A percentile compares a stretch with the other conserved stretches of the same genome.
Evolutionary conservation across 2,329 filamentous ascomycete genomes (phyloP).

Genomic region (Penicillium hesseltinei): DNA sequence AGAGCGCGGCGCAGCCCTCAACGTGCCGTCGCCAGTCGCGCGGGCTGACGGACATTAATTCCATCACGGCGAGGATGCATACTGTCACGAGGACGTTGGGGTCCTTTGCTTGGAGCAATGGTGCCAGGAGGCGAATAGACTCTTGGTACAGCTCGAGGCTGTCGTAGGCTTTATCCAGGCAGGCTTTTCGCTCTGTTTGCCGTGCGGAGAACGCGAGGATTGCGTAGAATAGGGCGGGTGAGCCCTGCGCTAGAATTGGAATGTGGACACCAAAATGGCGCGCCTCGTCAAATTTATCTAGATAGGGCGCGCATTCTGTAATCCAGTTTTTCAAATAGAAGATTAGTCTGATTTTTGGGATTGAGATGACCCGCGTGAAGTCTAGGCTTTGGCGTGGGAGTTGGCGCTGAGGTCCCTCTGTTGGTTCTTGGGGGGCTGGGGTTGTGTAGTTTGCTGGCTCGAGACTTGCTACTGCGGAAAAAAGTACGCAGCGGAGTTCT

Average conservation of each 20-base stretch:
- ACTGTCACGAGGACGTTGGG: conserved; percentile 52
- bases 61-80: conserved; percentile 53
- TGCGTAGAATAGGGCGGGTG: conserved; percentile 48
- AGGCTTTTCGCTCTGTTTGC: conserved; percentile 50
- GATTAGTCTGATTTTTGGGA: conserved; percentile 37
- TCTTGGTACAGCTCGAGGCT: conserved; percentile 54
- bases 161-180: conserved; percentile 44
- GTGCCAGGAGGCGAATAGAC: conserved; percentile 48
- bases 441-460: conserved; percentile 38
- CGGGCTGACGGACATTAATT: conserved; percentile 48
- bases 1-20: conserved; percentile 54
- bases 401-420: conserved; percentile 4
- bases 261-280: conserved; percentile 53
- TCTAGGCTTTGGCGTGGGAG: conserved; percentile 19
- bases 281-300: conserved; percentile 56
- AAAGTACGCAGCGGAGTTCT: conserved; percentile 43
- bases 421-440: conserved; percentile 27
- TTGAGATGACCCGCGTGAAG: conserved; percentile 22
- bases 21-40: conserved; percentile 55
- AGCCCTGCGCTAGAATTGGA: conserved; percentile 48
- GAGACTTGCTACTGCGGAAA: conserved; percentile 44
- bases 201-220: conserved; percentile 54
- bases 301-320: conserved; percentile 32
- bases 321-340: conserved; percentile 46
- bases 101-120: conserved; percentile 47